phyloP scores from a whole-genome alignment of 345 rosid species.

The Dipteronia sinensis region DNA sequence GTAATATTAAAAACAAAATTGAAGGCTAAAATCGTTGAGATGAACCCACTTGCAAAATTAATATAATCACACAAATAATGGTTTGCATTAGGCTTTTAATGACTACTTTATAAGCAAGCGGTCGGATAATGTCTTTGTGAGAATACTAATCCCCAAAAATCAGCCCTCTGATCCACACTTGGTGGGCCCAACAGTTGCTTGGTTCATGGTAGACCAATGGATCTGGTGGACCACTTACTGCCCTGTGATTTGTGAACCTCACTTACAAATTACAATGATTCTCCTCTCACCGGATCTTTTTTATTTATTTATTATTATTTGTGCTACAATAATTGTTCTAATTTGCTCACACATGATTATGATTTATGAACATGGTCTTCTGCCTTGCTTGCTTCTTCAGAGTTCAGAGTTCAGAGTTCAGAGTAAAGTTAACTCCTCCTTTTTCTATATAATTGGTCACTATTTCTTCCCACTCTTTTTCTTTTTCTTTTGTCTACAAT shows the following conservation, averaged over 20 bases:
- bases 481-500: too few species aligned
- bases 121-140: slow-evolving; percentile 4
- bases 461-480: too few species aligned
- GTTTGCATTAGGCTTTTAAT: background rate
- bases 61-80: background rate
- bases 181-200: background rate
- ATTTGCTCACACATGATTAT: background rate
- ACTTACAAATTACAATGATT: too few species aligned
- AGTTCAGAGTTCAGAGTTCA: too few species aligned
- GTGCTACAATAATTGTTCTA: background rate
- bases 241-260: too few species aligned
- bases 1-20: background rate
- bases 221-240: background rate
- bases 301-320: background rate
- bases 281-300: background rate
- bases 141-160: background rate
- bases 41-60: background rate
- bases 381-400: background rate
- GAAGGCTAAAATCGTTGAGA: background rate
- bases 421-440: background rate
- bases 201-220: slow-evolving; percentile 4
- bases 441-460: too few species aligned
- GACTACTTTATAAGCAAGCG: background rate
- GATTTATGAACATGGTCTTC: background rate
- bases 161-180: background rate